Evolutionary conservation across 495 filamentous ascomycete genomes (phyloP).

Genomic region (Tuber magnatum): DNA sequence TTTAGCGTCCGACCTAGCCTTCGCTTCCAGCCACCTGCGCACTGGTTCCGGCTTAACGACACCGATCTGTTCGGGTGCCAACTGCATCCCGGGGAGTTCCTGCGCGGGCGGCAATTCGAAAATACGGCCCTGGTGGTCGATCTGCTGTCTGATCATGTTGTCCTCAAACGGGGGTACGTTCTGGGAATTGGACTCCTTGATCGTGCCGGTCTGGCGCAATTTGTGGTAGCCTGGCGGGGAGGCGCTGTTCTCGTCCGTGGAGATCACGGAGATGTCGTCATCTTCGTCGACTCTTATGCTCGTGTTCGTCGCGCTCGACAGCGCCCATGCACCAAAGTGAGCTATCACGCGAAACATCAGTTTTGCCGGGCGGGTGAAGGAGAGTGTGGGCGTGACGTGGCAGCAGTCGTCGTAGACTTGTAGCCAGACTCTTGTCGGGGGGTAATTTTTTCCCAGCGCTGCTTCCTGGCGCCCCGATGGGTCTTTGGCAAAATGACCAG

Average conservation of each 20-base stretch:
- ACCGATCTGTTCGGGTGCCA: conserved; percentile 60
- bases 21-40: conserved; percentile 69
- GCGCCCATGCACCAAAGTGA: conserved; percentile 84
- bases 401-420: conserved; percentile 95
- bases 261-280: conserved; percentile 67
- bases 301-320: conserved; percentile 71
- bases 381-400: conserved; percentile 82
- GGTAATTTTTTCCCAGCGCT: conserved; percentile 53
- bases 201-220: conserved; percentile 25
- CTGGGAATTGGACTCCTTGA: conserved; percentile 24
- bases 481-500: conserved; percentile 57
- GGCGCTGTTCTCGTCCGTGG: conserved; percentile 38
- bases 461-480: conserved; percentile 50
- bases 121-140: conserved; percentile 67
- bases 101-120: conserved; percentile 56
- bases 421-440: conserved; percentile 84
- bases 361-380: conserved; percentile 88
- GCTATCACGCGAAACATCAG: conserved; percentile 86
- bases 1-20: conserved; percentile 60
- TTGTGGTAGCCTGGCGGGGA: conserved; percentile 16
- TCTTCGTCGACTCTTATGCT: conserved; percentile 76
- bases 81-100: conserved; percentile 55
- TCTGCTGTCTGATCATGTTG: conserved; percentile 84
- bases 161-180: conserved; percentile 51
- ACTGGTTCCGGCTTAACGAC: conserved; percentile 72